Evolutionary conservation across 257 asterid species (phyloP).

Genomic region (Agastache rugosa): DNA sequence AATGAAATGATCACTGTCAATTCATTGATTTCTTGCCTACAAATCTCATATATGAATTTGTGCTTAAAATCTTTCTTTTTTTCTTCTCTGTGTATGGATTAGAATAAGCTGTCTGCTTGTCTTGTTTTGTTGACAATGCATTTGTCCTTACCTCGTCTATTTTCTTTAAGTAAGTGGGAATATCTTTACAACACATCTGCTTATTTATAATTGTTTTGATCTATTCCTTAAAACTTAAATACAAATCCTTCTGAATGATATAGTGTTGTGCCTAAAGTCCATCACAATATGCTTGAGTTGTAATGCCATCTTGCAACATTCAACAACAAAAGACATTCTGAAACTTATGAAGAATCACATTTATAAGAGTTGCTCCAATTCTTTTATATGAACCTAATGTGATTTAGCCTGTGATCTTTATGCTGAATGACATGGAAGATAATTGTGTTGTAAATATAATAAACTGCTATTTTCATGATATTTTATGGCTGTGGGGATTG

Average conservation of each 20-base stretch:
- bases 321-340: neutral
- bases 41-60: neutral
- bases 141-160: neutral
- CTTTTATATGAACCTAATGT: neutral
- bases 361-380: conserved; percentile 4
- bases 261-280: neutral
- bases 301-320: neutral
- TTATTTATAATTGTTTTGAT: neutral
- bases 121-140: conserved; percentile 1
- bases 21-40: neutral
- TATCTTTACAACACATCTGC: neutral
- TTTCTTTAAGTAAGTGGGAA: neutral
- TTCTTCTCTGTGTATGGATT: neutral
- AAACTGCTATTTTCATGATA: neutral
- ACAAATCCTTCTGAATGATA: neutral
- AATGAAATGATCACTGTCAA: neutral
- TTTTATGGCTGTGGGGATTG: neutral
- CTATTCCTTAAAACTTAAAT: neutral
- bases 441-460: neutral
- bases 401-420: neutral
- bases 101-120: conserved; percentile 16
- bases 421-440: neutral
- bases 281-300: neutral
- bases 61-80: neutral
- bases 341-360: neutral